These are phyloP conservation scores for Colletotrichum euphorbiae DNA, from an alignment of 2,329 filamentous ascomycete genomes.

Conservation along the genomic window DNA sequence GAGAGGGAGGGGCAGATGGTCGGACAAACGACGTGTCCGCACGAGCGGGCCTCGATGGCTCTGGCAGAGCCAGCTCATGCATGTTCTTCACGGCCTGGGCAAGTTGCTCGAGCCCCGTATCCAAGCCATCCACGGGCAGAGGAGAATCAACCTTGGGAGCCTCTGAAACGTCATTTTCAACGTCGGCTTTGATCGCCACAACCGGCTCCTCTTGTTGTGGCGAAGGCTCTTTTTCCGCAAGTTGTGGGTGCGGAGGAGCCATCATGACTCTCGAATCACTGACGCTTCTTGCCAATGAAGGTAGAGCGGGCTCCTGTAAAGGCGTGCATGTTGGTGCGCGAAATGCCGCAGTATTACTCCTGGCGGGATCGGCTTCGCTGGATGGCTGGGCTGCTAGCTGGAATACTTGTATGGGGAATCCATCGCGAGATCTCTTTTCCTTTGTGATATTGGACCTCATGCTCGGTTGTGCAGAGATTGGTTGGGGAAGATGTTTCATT, in stretches of 20 bases:
- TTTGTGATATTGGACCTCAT: conserved; percentile 50
- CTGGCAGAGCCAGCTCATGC: conserved; percentile 9
- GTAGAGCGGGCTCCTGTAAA: conserved; percentile 13
- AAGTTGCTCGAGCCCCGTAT: conserved; percentile 23
- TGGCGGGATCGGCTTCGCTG: conserved; percentile 27
- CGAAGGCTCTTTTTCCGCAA: conserved; percentile 40
- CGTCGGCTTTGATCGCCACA: conserved; percentile 38
- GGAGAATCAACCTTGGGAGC: conserved; percentile 27
- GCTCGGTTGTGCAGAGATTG: conserved; percentile 46
- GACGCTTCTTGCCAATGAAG: not conserved
- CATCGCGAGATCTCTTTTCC: conserved; percentile 43
- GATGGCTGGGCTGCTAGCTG: conserved; percentile 44
- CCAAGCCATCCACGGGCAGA: conserved; percentile 18
- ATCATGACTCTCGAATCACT: conserved; percentile 18
- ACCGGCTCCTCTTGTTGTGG: conserved; percentile 41
- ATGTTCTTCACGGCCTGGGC: conserved; percentile 22
- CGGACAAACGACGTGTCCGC: conserved; percentile 11
- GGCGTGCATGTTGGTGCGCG: conserved; percentile 21
- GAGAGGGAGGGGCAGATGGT: conserved; percentile 22
- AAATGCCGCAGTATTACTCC: conserved; percentile 8
- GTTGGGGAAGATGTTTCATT: conserved; percentile 54
- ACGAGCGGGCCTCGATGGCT: not conserved
- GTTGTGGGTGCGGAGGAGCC: conserved; percentile 18
- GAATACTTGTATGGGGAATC: conserved; percentile 58
- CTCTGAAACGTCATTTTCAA: conserved; percentile 18